These are phyloP conservation scores for Smallanthus sonchifolius DNA, from an alignment of 129 eudicot genomes.

Conservation along the genomic window DNA sequence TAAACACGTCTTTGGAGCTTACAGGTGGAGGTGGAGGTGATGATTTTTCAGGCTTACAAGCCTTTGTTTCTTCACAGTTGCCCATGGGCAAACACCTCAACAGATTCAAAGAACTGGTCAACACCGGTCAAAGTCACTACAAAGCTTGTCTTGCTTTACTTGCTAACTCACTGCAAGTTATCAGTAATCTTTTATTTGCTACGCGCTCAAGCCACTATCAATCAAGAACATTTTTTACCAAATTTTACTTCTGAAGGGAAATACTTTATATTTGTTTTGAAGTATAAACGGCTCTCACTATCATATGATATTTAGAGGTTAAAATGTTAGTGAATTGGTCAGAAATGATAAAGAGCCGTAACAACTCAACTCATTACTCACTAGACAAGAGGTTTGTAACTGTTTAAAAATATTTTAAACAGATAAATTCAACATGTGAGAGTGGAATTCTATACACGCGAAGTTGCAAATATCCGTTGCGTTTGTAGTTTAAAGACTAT, in stretches of 20 bases:
- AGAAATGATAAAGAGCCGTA: not conserved
- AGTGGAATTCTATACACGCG: not conserved
- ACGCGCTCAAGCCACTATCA: not conserved
- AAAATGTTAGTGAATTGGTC: not conserved
- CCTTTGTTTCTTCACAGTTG: conserved; percentile 49
- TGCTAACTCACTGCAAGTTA: conserved; percentile 6
- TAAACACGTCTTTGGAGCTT: conserved; percentile 17
- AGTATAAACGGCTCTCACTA: not conserved
- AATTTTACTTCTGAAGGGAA: not conserved
- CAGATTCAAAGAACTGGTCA: conserved; percentile 5
- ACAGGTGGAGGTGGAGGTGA: conserved; percentile 63
- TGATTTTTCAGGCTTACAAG: conserved; percentile 48
- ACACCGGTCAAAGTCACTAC: conserved; percentile 13
- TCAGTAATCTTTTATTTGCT: not conserved
- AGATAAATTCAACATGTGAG: not conserved
- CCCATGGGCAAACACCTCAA: conserved; percentile 45
- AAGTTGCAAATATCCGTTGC: not conserved
- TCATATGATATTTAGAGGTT: not conserved
- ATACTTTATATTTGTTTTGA: conserved; percentile 1
- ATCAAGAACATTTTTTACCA: not conserved
- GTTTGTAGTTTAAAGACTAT: not conserved
- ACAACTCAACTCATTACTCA: not conserved
- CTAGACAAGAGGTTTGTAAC: not conserved
- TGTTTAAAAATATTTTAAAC: not conserved
- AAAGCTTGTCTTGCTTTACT: conserved; percentile 18